Evolutionary conservation across 192 early-diverging fungal species (phyloP), one percentile per base, ranked within the genome.

Genomic region (Coemansia javaensis): DNA sequence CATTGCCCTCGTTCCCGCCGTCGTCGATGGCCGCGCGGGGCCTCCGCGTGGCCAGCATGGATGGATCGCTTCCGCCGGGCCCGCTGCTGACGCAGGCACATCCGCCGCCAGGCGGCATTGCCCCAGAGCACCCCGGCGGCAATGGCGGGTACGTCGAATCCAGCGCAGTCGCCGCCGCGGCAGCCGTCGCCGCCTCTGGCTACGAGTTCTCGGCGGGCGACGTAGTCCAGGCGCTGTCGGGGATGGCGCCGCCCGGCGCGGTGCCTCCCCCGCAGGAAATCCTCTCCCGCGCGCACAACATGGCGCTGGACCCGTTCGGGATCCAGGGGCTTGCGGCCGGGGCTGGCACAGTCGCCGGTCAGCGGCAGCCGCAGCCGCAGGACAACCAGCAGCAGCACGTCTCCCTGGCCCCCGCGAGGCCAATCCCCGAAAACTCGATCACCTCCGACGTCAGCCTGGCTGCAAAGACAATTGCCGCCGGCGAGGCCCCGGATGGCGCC

Each of bases 241-340:
- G 41, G 3, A 58, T 58, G 23, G 42, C 34, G 13, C 28, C 17
- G 20, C 37, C 38, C 6, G 30, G 15, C 22, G n/a, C 59, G 15
- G 47, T 39, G 28, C 47, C 36, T 10, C 39, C 38, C 2, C 50
- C 50, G 21, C 50, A 52, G 18, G 50, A 52, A 20, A 53, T 43
- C 33, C 39, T 32, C 34, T 45, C 42, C n/a, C 47, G 41, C 8
- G 50, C 38, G 11, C 50, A 31, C 32, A 42, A 2, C 18, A 48
- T 48, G 30, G 3, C 38, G 30, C 14, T n/a, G 18, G 28, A 28
- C 13, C 28, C 31, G 18, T 39, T 45, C 20, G 44, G 23, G 42
- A 44, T 33, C 43, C 15, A 38, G 24, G 12, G 17, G 16, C 14
- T 44, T 6, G 16, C 10, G 18, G 25, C 15, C 39, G 13, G 21